Percentiles rank a stretch among this genome's conserved stretches.
Evolutionary conservation across 768 basidiomycete species (phyloP).

Genomic region (Rhodosporidiobolus sp.): DNA sequence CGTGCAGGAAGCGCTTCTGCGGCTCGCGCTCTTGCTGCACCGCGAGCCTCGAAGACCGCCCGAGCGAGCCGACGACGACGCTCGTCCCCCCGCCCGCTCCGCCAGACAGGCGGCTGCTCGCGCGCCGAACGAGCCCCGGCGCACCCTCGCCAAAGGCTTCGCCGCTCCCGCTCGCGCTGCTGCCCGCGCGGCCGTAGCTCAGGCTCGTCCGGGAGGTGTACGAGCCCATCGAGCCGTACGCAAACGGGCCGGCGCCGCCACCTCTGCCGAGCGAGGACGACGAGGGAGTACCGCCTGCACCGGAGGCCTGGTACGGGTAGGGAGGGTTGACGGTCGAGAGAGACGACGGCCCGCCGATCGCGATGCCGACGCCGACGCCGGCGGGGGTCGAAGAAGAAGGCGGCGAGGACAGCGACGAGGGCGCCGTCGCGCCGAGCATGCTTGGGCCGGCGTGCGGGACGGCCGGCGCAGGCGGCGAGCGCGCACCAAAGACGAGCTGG

Average conservation of each 20-base stretch:
- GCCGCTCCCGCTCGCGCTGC: not conserved
- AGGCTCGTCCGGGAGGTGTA: slow-evolving; percentile 2
- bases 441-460: slow-evolving; percentile 15
- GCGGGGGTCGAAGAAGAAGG: not conserved
- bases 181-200: not conserved
- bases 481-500: not conserved
- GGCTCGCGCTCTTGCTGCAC: not conserved
- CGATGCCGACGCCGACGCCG: not conserved
- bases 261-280: not conserved
- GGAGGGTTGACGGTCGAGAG: no score
- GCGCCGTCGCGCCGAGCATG: slow-evolving; percentile 24
- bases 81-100: not conserved
- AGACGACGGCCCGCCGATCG: not conserved
- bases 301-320: not conserved
- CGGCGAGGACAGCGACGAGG: not conserved
- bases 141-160: not conserved
- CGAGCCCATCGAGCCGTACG: not conserved
- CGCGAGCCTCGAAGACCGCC: not conserved
- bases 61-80: not conserved
- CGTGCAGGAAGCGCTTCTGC: slow-evolving; percentile 8
- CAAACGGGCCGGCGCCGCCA: not conserved
- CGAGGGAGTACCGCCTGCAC: not conserved
- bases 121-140: not conserved
- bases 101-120: slow-evolving; percentile 1
- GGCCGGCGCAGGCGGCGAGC: slow-evolving; percentile 10